Evolutionary conservation across 2,329 filamentous ascomycete species (phyloP), one percentile per base, ranked within the genome.

Genomic region (Xylaria sp.): DNA sequence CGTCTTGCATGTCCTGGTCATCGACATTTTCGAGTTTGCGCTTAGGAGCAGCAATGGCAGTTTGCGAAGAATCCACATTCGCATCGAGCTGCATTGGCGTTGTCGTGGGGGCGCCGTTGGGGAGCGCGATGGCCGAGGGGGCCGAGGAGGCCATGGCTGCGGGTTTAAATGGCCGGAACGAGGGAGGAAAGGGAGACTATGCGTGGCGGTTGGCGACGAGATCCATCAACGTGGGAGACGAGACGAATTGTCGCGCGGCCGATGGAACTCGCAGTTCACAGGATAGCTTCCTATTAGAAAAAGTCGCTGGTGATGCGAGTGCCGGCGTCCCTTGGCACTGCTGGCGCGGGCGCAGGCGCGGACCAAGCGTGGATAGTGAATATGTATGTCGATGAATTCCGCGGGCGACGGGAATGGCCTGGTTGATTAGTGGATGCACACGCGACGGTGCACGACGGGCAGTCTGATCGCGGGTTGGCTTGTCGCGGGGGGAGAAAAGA

Each of bases 21-120:
- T 69, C 63, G 60, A 62, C 65, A 18, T 63, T 59, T 59, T 72
- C 71, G 64, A 70, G 71, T 68, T 73, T 73, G 67, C 71, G 71
- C 69, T 73, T 73, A 55, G 63, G 63, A 19, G 69, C 63, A 46
- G 64, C 52, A 58, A 54, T 65, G 63, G 65, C 59, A 49, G 66
- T 67, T 57, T 67, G 70, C 65, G 68, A 66, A 52, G 60, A 35
- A 34, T 69, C 67, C 56, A 57, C 59, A 49, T 64, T 57, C 46
- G 64, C 46, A 55, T 57, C 61, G 11, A 63, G 46, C 39, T 64
- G 67, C 63, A 70, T 59, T 54, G 67, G 61, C 58, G 67, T 60
- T 23, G 59, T 58, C 54, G 59, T 59, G 59, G 67, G 51, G 44
- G 66, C 64, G 59, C 69, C 69, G 59, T 71, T 72, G 9, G 66